Percentiles rank a stretch among this genome's conserved stretches.
Evolutionary conservation across 768 basidiomycete species (phyloP).

Genomic region (Auricularia sp.): DNA sequence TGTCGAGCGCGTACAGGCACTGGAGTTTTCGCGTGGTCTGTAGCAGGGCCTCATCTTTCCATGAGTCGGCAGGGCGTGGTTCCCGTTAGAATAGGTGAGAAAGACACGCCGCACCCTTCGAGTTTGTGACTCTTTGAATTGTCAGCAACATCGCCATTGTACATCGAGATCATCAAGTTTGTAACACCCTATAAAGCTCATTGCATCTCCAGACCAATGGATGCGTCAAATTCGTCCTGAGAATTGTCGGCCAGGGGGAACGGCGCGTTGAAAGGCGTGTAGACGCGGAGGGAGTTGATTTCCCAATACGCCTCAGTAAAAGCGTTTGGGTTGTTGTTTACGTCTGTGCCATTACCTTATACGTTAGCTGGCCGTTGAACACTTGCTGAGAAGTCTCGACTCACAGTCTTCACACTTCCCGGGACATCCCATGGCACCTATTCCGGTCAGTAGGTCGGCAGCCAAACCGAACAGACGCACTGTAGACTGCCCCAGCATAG

Average conservation of each 20-base stretch:
- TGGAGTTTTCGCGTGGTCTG: no score
- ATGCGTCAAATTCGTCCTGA: no score
- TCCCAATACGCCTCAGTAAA: slow-evolving; percentile 15
- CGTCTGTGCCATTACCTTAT: slow-evolving; percentile 2
- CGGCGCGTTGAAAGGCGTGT: neutral
- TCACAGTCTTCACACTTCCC: slow-evolving; percentile 38
- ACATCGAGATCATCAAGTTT: no score
- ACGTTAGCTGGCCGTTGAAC: neutral
- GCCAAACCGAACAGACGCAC: neutral
- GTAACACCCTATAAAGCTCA: no score
- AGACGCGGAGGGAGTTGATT: slow-evolving; percentile 10
- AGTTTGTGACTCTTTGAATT: no score
- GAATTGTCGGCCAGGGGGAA: neutral
- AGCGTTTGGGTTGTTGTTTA: slow-evolving; percentile 14
- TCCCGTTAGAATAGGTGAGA: no score
- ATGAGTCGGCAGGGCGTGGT: no score
- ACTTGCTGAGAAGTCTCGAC: slow-evolving; percentile 15
- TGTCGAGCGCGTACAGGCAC: no score
- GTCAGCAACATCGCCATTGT: no score
- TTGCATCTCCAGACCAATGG: no score
- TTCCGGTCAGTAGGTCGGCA: slow-evolving; percentile 28
- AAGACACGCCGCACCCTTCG: no score
- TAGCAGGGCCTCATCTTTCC: no score
- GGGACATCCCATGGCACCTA: slow-evolving; percentile 7
- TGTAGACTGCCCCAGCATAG: slow-evolving; percentile 39